Evolutionary conservation across 176 grass and related monocot genomes (phyloP).

Genomic region (bread wheat (Triticum aestivum)): DNA sequence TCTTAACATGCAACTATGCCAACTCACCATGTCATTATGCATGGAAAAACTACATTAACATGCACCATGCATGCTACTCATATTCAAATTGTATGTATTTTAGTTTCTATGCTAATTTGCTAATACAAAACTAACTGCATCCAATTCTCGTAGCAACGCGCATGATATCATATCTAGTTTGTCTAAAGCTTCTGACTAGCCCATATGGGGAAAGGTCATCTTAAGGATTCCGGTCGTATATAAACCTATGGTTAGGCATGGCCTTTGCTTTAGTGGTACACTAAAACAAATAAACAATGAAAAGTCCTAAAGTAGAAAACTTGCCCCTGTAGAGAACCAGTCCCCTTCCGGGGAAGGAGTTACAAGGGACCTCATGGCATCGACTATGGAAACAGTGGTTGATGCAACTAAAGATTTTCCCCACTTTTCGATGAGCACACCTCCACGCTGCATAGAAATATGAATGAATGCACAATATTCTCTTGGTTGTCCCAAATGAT

Average conservation of each 20-base stretch:
- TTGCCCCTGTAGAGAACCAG: conserved; percentile 95
- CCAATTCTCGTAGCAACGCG: too few species aligned
- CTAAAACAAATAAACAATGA: not conserved
- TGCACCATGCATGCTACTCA: too few species aligned
- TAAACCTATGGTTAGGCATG: conserved; percentile 61
- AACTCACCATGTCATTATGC: too few species aligned
- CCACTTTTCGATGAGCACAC: conserved; percentile 89
- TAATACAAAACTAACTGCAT: too few species aligned
- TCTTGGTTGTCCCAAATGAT: not conserved
- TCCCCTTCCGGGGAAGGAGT: conserved; percentile 81
- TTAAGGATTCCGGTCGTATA: conserved; percentile 84
- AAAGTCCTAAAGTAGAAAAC: conserved; percentile 12
- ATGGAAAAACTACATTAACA: too few species aligned
- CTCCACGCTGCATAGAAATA: conserved; percentile 76
- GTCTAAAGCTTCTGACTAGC: too few species aligned
- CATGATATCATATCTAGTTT: too few species aligned
- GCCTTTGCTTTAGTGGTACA: not conserved
- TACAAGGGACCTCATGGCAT: conserved; percentile 83
- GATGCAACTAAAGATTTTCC: conserved; percentile 96
- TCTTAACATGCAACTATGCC: too few species aligned
- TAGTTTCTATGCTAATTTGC: too few species aligned
- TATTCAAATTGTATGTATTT: too few species aligned
- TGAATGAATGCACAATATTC: not conserved
- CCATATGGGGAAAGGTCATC: too few species aligned
- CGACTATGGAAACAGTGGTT: conserved; percentile 87